Evolutionary conservation across 345 rosid species (phyloP), one percentile per base, ranked within the genome.

Genomic region (Diplotaxis tenuifolia): DNA sequence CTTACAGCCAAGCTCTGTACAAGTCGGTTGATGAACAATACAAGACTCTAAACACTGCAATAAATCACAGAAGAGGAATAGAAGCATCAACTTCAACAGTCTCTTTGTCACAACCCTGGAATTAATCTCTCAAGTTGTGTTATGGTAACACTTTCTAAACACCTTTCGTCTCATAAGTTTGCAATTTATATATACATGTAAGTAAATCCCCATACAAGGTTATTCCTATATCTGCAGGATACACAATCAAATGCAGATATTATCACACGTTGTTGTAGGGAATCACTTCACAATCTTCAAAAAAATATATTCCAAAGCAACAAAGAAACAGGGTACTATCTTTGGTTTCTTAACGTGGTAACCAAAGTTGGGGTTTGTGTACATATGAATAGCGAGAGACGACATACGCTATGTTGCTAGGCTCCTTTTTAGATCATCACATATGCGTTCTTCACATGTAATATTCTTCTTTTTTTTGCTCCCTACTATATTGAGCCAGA

Each of bases 61-160:
- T 91, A 62, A 81, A 81, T 65, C 85, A 87, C 18, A 81, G 84
- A 73, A 81, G 27, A 79, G 92, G 96, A 67, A 60, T 82, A n/a
- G 81, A 83, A 66, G 93, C 92, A 69, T 89, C 97, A 71, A 86
- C 73, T 66, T 80, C 88, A 31, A 67, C 67, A 11, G 85, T 91
- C 79, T 80, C 89, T 53, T 78, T 95, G 77, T 89, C 97, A 50
- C 99, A 89, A 74, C 91, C 99, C 29, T 91, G 96, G 97, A 80
- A 80, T 64, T 83, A 86, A 75, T 49, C 54, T 72, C 72, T 65
- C 55, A 3, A 52, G 31, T 23, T 58, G 20, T 58, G 20, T 58
- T 59, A 57, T 5, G 80, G 80, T 77, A 71, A 71, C 72, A 71
- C 25, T 10, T 58, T 65, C 15, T 55, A 18, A 16, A 18, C 55